Base-by-base conservation (phyloP, 495 filamentous ascomycete species). In the Darksidea phi region DNA sequence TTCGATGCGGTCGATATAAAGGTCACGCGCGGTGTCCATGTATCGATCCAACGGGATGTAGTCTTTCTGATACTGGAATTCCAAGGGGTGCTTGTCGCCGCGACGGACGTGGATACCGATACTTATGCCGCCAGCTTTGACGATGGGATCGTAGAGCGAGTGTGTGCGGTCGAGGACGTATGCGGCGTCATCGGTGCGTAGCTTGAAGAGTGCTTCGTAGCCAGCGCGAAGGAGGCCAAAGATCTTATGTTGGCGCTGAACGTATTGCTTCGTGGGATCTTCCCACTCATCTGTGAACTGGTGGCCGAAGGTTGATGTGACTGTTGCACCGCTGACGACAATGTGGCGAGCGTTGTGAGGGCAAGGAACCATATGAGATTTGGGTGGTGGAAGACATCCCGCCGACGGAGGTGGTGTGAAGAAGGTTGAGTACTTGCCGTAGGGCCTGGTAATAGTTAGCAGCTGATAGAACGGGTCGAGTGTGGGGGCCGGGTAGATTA, bases 51-150 rank as follows among this genome's bases (percentile, higher is more conserved):
- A 68, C 1, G 89, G 89, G 10, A 91, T 78, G 59, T 90, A 89
- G 48, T 84, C 84, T 38, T 83, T 78, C 41, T 75, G 74, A 66
- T 87, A 87, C 67, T 88, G 82, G 58, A 76, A 84, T 66, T 88
- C 87, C 51, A 78, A 75, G 0, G 86, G 86, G 57, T 87, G 85
- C 0, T 78, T 72, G 66, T 92, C 89, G 18, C 88, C 88, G 26
- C 83, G 82, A n/a, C 88, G 84, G 48, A 91, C 77, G 59, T 91
- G 88, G 18, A 89, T 68, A 15, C 84, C 88, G 23, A 88, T 68
- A n/a, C 79, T 72, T 15, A 83, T 64, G 1, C 82, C 79, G 47
- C 68, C 68, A 12, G 73, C 57, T 20, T 47, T 24, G 41, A 21
- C 17, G 52, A 51, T 68, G 55, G 76, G 77, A 15, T 66, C 66